Conservation (phyloP, 495 filamentous ascomycete species). For the Usnea hakonensis region DNA sequence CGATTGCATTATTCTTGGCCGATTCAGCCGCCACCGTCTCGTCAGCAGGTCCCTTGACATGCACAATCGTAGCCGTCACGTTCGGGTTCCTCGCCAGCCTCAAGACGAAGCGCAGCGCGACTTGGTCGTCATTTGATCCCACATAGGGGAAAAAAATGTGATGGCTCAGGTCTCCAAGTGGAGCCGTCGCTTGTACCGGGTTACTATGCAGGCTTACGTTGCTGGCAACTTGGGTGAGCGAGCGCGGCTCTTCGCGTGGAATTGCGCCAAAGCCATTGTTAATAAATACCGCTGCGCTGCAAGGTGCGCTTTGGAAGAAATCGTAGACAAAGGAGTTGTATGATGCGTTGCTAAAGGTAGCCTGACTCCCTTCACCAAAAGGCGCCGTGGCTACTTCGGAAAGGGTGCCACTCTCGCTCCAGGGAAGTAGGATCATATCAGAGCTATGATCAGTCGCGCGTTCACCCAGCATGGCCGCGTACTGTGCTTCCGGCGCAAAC, state of each 20-base stretch:
- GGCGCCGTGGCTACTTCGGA: constrained; percentile 39
- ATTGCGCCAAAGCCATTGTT: constrained; percentile 61
- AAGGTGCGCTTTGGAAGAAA: constrained; percentile 51
- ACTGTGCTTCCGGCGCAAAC: constrained; percentile 67
- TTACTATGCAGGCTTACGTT: constrained; percentile 30
- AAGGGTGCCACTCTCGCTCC: constrained; percentile 76
- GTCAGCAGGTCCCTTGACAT: constrained; percentile 32
- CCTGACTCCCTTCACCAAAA: constrained; percentile 18
- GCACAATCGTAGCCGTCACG: constrained; percentile 64
- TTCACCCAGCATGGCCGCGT: constrained; percentile 63
- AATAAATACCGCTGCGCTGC: constrained; percentile 74
- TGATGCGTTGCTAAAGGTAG: constrained; percentile 33
- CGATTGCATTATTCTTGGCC: background rate
- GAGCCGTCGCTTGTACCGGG: constrained; percentile 27
- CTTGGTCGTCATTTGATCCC: constrained; percentile 77
- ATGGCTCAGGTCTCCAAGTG: constrained; percentile 58
- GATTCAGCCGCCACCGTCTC: constrained; percentile 27
- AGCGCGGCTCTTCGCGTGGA: constrained; percentile 22
- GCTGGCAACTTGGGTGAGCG: constrained; percentile 28
- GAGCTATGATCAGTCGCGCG: constrained; percentile 60
- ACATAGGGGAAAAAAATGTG: constrained; percentile 86
- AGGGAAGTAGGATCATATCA: constrained; percentile 82
- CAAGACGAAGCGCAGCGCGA: constrained; percentile 70
- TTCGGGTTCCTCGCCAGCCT: constrained; percentile 70
- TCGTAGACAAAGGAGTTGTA: constrained; percentile 62